These are phyloP conservation scores for Trifolium pratense DNA, from an alignment of 306 rosid species.

Conservation along the genomic window DNA sequence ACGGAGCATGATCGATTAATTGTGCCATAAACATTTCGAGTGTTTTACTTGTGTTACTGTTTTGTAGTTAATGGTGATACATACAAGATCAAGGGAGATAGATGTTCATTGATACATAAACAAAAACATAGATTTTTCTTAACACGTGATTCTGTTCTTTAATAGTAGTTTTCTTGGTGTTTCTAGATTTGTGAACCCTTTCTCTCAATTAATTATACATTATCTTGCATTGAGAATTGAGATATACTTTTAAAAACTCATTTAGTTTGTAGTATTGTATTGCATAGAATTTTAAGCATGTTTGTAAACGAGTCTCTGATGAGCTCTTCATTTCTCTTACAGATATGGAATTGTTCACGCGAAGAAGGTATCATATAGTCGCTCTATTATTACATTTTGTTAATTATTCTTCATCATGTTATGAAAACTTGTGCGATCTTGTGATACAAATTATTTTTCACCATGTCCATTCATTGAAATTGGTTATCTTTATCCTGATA, in stretches of 20 bases:
- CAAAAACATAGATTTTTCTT: neutral
- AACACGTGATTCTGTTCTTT: neutral
- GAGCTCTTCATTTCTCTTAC: conserved; percentile 52
- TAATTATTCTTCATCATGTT: conserved; percentile 25
- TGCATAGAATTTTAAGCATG: conserved; percentile 20
- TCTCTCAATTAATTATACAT: neutral
- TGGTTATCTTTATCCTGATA: neutral
- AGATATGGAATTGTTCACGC: conserved; percentile 96
- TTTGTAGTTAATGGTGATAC: neutral
- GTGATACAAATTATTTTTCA: conserved; percentile 1
- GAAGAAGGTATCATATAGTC: conserved; percentile 70
- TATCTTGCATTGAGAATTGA: neutral
- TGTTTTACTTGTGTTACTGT: neutral
- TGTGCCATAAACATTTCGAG: conserved; percentile 11
- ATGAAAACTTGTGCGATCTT: conserved; percentile 16
- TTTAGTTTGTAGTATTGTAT: neutral
- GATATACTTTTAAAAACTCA: neutral
- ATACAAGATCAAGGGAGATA: neutral
- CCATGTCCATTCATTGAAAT: conserved; percentile 18
- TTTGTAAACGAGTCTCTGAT: conserved; percentile 45
- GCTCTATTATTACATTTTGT: conserved; percentile 14
- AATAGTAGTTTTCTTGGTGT: conserved; percentile 28
- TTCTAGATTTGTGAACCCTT: neutral
- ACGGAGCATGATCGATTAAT: neutral
- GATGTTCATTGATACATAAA: neutral